phyloP scores from a whole-genome alignment of 768 basidiomycete genomes.

The Candolleomyces eurysporus region DNA sequence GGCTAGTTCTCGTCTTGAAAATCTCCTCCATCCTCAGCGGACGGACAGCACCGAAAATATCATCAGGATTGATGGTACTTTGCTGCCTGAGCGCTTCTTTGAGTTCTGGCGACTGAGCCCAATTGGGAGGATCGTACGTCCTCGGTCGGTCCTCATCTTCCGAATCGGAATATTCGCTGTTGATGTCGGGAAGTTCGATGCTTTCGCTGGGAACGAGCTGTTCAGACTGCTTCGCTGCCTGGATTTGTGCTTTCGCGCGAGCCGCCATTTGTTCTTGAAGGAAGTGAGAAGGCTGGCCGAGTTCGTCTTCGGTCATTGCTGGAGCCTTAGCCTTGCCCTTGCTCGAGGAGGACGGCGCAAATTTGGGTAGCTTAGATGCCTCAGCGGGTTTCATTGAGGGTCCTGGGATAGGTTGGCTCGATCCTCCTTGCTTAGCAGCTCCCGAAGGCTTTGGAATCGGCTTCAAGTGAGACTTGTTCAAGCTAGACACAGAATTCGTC shows the following conservation, averaged over 20 bases:
- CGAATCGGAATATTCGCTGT: slow-evolving; percentile 96
- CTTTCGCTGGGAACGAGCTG: slow-evolving; percentile 66
- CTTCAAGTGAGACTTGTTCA: slow-evolving; percentile 55
- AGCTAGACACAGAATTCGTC: slow-evolving; percentile 27
- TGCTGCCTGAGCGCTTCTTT: slow-evolving; percentile 77
- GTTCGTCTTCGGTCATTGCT: slow-evolving; percentile 45
- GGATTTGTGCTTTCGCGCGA: slow-evolving; percentile 63
- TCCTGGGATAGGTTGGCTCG: slow-evolving; percentile 22
- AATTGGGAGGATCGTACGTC: slow-evolving; percentile 74
- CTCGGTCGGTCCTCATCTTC: slow-evolving; percentile 82
- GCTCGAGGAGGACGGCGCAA: slow-evolving; percentile 16
- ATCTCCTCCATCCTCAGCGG: slow-evolving; percentile 92
- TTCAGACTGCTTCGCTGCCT: slow-evolving; percentile 50
- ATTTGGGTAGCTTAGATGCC: slow-evolving; percentile 25
- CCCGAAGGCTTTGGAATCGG: slow-evolving; percentile 40
- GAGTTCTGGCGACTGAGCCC: slow-evolving; percentile 92
- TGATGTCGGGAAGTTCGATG: slow-evolving; percentile 92
- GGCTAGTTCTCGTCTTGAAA: slow-evolving; percentile 73
- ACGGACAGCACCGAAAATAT: slow-evolving; percentile 87
- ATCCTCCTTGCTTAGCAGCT: slow-evolving; percentile 16
- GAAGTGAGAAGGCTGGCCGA: slow-evolving; percentile 59
- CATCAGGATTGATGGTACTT: slow-evolving; percentile 84
- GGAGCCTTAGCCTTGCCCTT: slow-evolving; percentile 51
- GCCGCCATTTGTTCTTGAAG: slow-evolving; percentile 71
- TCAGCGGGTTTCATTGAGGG: slow-evolving; percentile 36